phyloP scores from a whole-genome alignment of 768 basidiomycete species.

The Polyporus arcularius region DNA sequence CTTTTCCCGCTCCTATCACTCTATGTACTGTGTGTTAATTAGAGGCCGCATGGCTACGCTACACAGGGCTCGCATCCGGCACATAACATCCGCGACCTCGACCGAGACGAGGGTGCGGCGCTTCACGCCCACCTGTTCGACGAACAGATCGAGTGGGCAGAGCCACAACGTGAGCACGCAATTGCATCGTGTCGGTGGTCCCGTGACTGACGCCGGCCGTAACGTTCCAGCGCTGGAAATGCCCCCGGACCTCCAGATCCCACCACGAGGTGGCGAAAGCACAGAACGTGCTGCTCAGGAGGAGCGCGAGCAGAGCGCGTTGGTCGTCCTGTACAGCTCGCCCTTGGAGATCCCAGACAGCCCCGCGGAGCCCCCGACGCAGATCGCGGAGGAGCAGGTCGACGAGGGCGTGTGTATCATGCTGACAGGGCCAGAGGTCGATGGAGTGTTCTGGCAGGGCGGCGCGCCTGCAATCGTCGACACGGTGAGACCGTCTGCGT shows the following conservation, averaged over 20 bases:
- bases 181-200: constrained; percentile 2
- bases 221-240: constrained; percentile 58
- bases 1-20: constrained; percentile 44
- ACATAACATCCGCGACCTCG: constrained; percentile 82
- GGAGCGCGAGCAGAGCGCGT: constrained; percentile 74
- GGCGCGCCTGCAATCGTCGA: constrained; percentile 27
- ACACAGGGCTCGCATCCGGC: constrained; percentile 70
- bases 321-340: constrained; percentile 75
- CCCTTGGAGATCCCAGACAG: constrained; percentile 74
- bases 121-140: constrained; percentile 82
- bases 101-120: constrained; percentile 85
- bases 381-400: constrained; percentile 68
- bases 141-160: constrained; percentile 84
- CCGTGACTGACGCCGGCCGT: constrained; percentile 27
- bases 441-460: constrained; percentile 64
- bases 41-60: constrained; percentile 36
- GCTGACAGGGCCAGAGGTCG: constrained; percentile 69
- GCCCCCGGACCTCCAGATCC: constrained; percentile 54
- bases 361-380: constrained; percentile 65
- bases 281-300: constrained; percentile 72
- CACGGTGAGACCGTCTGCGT: constrained; percentile 36
- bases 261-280: constrained; percentile 64
- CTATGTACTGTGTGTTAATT: constrained; percentile 53
- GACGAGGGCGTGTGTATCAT: constrained; percentile 64
- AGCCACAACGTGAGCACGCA: constrained; percentile 68